phyloP scores from a whole-genome alignment of 1,284 basidiomycete species.

The Puccinia horiana region DNA sequence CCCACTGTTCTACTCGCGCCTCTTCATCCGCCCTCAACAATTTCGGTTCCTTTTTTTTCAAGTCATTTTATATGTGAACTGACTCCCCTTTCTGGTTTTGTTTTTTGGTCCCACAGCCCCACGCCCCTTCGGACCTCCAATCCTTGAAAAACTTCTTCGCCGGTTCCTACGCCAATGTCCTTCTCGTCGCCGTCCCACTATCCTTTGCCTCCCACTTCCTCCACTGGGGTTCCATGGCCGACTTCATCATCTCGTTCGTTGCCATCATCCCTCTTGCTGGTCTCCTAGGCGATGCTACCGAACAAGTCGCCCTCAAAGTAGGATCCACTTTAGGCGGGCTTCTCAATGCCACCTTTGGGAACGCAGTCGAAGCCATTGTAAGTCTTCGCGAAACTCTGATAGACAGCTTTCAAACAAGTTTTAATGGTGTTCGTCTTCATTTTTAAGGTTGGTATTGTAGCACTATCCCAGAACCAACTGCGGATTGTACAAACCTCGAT shows the following conservation, averaged over 20 bases:
- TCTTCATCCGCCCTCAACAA: no score
- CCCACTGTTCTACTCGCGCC: no score
- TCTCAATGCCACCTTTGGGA: conserved; percentile 77
- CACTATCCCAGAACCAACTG: conserved; percentile 75
- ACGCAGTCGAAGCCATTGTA: conserved; percentile 64
- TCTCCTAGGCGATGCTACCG: conserved; percentile 81
- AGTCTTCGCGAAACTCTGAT: no score
- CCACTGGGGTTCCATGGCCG: conserved; percentile 74
- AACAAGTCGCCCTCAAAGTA: conserved; percentile 67
- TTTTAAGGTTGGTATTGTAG: conserved; percentile 68
- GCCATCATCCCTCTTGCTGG: conserved; percentile 84
- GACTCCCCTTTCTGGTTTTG: background rate
- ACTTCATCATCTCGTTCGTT: conserved; percentile 80
- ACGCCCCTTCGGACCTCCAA: conserved; percentile 48
- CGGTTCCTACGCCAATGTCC: conserved; percentile 72
- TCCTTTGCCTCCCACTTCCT: conserved; percentile 66
- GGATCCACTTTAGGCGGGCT: conserved; percentile 81
- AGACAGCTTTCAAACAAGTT: no score
- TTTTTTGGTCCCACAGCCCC: background rate
- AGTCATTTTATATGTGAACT: background rate
- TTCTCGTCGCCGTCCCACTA: conserved; percentile 75
- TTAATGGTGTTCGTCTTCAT: background rate
- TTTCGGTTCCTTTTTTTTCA: no score
- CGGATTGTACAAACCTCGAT: conserved; percentile 78
- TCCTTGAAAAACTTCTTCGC: conserved; percentile 72